Evolutionary conservation across 78 protist species (phyloP), one percentile per base, ranked within the genome.

Genomic region (Dictyostelium brefeldianum): DNA sequence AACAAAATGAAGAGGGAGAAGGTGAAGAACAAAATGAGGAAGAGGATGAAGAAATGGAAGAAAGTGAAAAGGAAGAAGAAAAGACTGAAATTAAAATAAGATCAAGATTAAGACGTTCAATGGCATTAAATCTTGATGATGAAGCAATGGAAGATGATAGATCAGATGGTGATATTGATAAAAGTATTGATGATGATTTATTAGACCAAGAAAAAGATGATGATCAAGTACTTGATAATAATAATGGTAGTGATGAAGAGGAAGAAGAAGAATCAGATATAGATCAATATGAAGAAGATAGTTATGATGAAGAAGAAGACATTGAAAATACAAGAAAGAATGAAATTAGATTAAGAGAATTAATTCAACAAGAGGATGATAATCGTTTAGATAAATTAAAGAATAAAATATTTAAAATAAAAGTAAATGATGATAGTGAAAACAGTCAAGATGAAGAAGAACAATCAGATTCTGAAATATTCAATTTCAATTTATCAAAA

Each of bases 281-380:
- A 17, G 78, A 69, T 4, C 46, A 81, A 2, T 51, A 81, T 1
- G 67, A 81, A 48, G 78, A 31, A 20, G 57, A 31, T 18, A 54
- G 18, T 10, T 11, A 71, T 11, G 78, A 70, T 18, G 73, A 64
- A 43, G 78, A 43, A 43, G 78, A 71, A 22, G 56, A 29, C 18
- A 27, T 41, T 78, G 73, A 25, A 78, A 78, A 20, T 20, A 31
- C 25, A 18, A 64, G 50, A 67, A 41, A 82, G 62, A 53, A 82
- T 15, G 48, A 41, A 7, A 53, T 54, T 14, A 78, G 83, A 67
- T 31, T 67, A 67, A 48, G 47, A 48, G 81, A 75, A 48, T 14
- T 48, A n/a, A 14, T 48, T 5, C 48, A 54, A 70, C 43, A 51
- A 18, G 79, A 83, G 0, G 43, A 67, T 36, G 80, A 70, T 25